Percentiles rank a stretch among this genome's conserved stretches.
phyloP scores from a whole-genome alignment of 2,329 filamentous ascomycete species.

The Penicillium paneum region DNA sequence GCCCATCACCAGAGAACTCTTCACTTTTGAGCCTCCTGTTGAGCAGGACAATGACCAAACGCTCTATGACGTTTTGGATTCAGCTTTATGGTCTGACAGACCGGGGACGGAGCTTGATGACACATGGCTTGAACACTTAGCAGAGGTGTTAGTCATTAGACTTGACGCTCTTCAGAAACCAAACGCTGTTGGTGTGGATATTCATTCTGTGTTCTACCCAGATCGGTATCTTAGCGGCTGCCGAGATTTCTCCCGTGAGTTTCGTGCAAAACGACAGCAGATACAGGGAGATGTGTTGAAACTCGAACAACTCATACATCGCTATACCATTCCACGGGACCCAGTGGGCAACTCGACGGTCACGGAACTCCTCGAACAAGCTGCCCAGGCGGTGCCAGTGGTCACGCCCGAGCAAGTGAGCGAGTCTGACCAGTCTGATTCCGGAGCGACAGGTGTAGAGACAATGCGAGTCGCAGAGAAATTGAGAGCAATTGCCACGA shows the following conservation, averaged over 20 bases:
- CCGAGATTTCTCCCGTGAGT: constrained; percentile 45
- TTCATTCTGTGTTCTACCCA: constrained; percentile 55
- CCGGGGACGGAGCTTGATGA: constrained; percentile 42
- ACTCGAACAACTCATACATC: constrained; percentile 32
- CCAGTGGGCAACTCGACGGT: constrained; percentile 23
- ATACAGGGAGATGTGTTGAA: constrained; percentile 32
- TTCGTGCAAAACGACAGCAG: constrained; percentile 43
- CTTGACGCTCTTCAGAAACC: constrained; percentile 37
- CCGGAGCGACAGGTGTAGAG: constrained; percentile 21
- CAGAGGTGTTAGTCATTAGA: constrained; percentile 56
- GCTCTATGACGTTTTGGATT: constrained; percentile 55
- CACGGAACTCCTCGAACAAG: constrained; percentile 36
- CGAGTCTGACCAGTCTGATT: constrained; percentile 11
- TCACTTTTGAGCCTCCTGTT: constrained; percentile 38
- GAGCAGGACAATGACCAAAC: constrained; percentile 41
- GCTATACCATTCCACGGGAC: constrained; percentile 27
- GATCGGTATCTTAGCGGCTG: constrained; percentile 59
- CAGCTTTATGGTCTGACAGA: constrained; percentile 48
- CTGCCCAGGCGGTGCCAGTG: constrained; percentile 30
- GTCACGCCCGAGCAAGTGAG: constrained; percentile 25
- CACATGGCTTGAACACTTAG: constrained; percentile 48
- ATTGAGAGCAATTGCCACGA: constrained; percentile 36
- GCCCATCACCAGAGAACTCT: constrained; percentile 38
- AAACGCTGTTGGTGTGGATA: constrained; percentile 45
- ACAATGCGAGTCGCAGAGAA: constrained; percentile 33